Evolutionary conservation across 345 rosid genomes (phyloP).

Genomic region (Garcia nutans): DNA sequence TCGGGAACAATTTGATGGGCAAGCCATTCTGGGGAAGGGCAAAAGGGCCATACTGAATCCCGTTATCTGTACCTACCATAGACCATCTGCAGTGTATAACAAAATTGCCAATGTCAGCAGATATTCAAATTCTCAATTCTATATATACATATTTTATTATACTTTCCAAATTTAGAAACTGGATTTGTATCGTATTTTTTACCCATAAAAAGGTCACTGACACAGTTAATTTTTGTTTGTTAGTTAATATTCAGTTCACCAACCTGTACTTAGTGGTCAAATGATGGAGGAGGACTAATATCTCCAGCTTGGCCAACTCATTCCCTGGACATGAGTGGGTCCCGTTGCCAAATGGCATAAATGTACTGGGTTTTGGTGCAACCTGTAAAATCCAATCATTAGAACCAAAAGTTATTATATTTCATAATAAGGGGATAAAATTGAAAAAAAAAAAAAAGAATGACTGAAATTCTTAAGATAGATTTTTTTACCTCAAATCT

Average conservation of each 20-base stretch:
- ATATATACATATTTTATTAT: too few relatives aligned
- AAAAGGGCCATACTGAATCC: slow-evolving; percentile 82
- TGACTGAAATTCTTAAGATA: too few relatives aligned
- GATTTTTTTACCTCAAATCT: slow-evolving; percentile 42
- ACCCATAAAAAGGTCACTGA: not conserved
- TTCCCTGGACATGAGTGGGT: slow-evolving; percentile 88
- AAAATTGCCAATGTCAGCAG: slow-evolving; percentile 31
- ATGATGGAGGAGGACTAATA: slow-evolving; percentile 77
- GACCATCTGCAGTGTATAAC: slow-evolving; percentile 55
- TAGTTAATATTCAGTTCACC: slow-evolving; percentile 2
- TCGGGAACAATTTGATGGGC: slow-evolving; percentile 61
- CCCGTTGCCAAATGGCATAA: slow-evolving; percentile 92
- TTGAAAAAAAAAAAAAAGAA: too few relatives aligned
- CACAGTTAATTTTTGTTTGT: not conserved
- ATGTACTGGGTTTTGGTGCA: slow-evolving; percentile 77
- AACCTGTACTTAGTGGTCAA: slow-evolving; percentile 89
- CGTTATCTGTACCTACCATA: slow-evolving; percentile 47
- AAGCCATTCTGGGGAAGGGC: slow-evolving; percentile 81
- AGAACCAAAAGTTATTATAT: not conserved
- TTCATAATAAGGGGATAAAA: not conserved
- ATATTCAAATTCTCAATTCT: not conserved
- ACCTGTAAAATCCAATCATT: slow-evolving; percentile 47
- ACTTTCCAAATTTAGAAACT: slow-evolving; percentile 24
- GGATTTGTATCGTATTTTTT: too few relatives aligned
- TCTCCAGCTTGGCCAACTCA: slow-evolving; percentile 79